Evolutionary conservation across 345 rosid species (phyloP).

Genomic region (Syzygium oleosum): DNA sequence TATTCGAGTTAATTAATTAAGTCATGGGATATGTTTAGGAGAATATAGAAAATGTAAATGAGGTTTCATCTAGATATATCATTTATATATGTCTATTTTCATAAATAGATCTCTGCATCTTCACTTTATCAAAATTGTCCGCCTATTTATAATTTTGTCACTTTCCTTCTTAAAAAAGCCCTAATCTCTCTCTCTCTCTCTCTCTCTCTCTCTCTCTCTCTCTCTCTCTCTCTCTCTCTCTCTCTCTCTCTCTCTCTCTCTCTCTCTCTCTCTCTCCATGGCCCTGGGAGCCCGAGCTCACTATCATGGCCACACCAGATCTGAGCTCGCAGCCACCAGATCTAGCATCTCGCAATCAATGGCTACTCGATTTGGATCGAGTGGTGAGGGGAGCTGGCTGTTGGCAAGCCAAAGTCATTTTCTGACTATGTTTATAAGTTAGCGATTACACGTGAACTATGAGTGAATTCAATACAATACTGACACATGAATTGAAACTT

Average conservation of each 20-base stretch:
- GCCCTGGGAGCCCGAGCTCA: background rate
- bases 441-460: background rate
- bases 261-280: background rate
- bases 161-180: background rate
- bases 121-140: background rate
- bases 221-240: background rate
- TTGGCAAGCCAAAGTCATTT: background rate
- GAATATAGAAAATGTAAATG: background rate
- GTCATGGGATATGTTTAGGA: background rate
- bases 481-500: background rate
- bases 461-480: background rate
- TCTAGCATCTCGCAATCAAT: background rate
- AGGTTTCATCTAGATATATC: background rate
- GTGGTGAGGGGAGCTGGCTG: background rate
- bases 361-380: background rate
- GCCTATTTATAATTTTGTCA: background rate
- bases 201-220: background rate
- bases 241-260: background rate
- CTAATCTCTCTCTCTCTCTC: background rate
- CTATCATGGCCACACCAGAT: background rate
- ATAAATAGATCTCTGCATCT: background rate
- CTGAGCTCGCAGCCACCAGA: background rate
- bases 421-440: background rate
- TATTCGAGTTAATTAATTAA: background rate
- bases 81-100: background rate